Conservation (phyloP, 2,329 filamentous ascomycete species). For the Xylariaceae sp. region DNA sequence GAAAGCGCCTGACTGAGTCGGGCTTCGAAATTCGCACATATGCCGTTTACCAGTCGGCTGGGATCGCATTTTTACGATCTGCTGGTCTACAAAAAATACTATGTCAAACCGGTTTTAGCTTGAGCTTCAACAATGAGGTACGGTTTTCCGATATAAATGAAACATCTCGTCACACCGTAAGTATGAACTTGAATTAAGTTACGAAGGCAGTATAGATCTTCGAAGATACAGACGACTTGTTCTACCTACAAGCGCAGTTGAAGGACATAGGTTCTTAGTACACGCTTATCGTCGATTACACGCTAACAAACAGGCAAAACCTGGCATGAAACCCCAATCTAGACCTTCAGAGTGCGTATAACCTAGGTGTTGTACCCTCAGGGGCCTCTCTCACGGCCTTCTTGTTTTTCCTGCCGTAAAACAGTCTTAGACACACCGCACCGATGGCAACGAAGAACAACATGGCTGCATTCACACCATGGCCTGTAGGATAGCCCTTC, state of each 20-base stretch:
- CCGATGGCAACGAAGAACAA: constrained; percentile 40
- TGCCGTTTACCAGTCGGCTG: background rate
- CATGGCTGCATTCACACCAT: constrained; percentile 61
- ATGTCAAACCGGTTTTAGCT: too few relatives aligned
- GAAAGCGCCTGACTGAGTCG: background rate
- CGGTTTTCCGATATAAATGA: too few relatives aligned
- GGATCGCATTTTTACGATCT: background rate
- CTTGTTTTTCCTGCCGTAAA: constrained; percentile 59
- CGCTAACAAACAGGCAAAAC: background rate
- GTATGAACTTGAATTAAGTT: background rate
- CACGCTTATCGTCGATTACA: background rate
- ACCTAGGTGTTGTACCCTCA: constrained; percentile 43
- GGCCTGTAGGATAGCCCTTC: constrained; percentile 71
- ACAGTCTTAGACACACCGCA: constrained; percentile 53
- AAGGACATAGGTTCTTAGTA: background rate
- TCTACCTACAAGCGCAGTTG: background rate
- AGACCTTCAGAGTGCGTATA: constrained; percentile 47
- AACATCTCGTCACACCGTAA: background rate
- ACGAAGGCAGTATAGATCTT: background rate
- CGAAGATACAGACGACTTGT: background rate
- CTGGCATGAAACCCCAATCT: background rate
- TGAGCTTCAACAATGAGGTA: too few relatives aligned
- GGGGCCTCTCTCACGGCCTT: constrained; percentile 43
- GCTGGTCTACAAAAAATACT: too few relatives aligned
- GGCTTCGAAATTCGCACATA: background rate